Evolutionary conservation across 1,139 yeast genomes (phyloP).

Genomic region (Lodderomyces margitis): DNA sequence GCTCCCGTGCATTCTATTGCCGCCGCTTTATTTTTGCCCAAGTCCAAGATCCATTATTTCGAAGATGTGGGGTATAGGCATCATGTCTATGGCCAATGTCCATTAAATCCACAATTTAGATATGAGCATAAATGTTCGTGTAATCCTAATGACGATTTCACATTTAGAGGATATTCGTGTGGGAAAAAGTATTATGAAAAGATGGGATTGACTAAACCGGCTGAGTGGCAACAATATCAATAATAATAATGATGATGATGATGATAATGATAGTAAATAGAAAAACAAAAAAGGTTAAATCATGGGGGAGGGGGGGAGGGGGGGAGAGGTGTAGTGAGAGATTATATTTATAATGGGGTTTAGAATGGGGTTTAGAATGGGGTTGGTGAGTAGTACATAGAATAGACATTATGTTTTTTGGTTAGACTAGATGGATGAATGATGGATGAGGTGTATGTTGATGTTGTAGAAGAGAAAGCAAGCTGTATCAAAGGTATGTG

Average conservation of each 20-base stretch:
- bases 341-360: too few species aligned
- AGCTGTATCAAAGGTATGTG: too few species aligned
- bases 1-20: constrained; percentile 91
- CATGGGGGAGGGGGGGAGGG: not conserved
- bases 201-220: constrained; percentile 43
- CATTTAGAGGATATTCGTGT: constrained; percentile 55
- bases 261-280: not conserved
- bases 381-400: not conserved
- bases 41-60: constrained; percentile 70
- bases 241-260: constrained; percentile 6
- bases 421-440: too few species aligned
- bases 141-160: constrained; percentile 49
- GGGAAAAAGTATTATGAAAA: constrained; percentile 50
- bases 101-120: constrained; percentile 46
- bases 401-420: too few species aligned
- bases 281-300: not conserved
- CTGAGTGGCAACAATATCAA: constrained; percentile 34
- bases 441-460: too few species aligned
- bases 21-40: constrained; percentile 67
- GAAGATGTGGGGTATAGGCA: constrained; percentile 83
- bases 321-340: not conserved
- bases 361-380: too few species aligned
- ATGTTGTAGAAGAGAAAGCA: too few species aligned
- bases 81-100: constrained; percentile 60
- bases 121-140: constrained; percentile 48